phyloP scores from a whole-genome alignment of 768 basidiomycete species.

The Baorangia bicolor region DNA sequence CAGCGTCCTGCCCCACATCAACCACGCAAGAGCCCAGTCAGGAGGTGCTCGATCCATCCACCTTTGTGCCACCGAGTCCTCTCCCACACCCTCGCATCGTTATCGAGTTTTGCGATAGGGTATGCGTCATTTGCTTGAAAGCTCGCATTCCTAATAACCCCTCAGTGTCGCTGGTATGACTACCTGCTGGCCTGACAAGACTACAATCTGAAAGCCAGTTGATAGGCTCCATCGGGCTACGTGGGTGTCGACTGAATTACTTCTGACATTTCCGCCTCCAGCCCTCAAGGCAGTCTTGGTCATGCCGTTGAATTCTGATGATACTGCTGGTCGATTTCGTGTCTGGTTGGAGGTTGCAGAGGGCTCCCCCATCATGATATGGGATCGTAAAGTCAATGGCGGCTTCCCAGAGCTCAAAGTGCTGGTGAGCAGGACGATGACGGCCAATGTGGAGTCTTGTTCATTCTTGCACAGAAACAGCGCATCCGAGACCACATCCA shows the following conservation, averaged over 20 bases:
- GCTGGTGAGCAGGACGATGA: slow-evolving; percentile 49
- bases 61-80: slow-evolving; percentile 55
- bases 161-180: slow-evolving; percentile 79
- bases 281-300: slow-evolving; percentile 63
- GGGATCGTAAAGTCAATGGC: slow-evolving; percentile 91
- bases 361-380: slow-evolving; percentile 50
- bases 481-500: slow-evolving; percentile 79
- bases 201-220: neutral
- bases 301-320: slow-evolving; percentile 72
- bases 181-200: neutral
- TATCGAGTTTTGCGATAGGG: slow-evolving; percentile 93
- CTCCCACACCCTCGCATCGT: slow-evolving; percentile 56
- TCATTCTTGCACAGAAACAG: slow-evolving; percentile 64
- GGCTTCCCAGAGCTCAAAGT: slow-evolving; percentile 91
- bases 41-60: slow-evolving; percentile 42
- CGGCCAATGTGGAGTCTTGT: slow-evolving; percentile 3
- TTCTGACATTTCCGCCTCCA: slow-evolving; percentile 88
- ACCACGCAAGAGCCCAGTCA: slow-evolving; percentile 16
- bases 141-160: slow-evolving; percentile 1
- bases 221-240: slow-evolving; percentile 86
- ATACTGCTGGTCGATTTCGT: slow-evolving; percentile 87
- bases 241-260: slow-evolving; percentile 92
- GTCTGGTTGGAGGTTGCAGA: slow-evolving; percentile 68
- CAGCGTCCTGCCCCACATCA: slow-evolving; percentile 8
- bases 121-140: slow-evolving; percentile 36